Evolutionary conservation across 352 stramenopile genomes (phyloP), one percentile per base, ranked within the genome.

Genomic region (Thalassiosira mediterranea): DNA sequence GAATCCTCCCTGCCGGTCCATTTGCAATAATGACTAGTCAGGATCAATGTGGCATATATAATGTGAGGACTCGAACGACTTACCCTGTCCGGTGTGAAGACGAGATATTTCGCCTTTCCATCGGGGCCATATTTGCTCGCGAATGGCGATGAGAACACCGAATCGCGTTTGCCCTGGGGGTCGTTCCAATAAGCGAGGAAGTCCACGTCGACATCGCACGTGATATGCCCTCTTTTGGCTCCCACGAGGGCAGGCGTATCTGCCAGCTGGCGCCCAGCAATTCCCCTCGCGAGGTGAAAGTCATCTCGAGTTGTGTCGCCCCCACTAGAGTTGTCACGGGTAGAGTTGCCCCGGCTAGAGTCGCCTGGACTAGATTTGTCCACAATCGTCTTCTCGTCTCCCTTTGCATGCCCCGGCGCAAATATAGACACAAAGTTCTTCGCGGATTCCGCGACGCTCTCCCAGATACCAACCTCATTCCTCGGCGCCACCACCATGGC

Each of bases 31-130:
- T n/a, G n/a, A n/a, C n/a, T n/a, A n/a, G n/a, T n/a, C n/a, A n/a
- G n/a, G n/a, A n/a, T n/a, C n/a, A n/a, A n/a, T n/a, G n/a, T n/a
- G n/a, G n/a, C n/a, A n/a, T n/a, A n/a, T n/a, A n/a, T n/a, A n/a
- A n/a, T n/a, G n/a, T n/a, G n/a, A n/a, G n/a, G n/a, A n/a, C n/a
- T n/a, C n/a, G n/a, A n/a, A n/a, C n/a, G n/a, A n/a, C 69, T 32
- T 38, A 91, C 93, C 28, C 54, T 53, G 76, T 97, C 93, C 26
- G 86, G 64, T 60, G 90, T 83, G 54, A 96, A 97, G 11, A 90
- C 95, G 7, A 96, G 76, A 72, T 95, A 96, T 34, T 90, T 84
- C 11, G 56, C 68, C 40, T 84, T 63, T 47, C 19, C 68, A n/a
- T n/a, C n/a, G n/a, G n/a, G n/a, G n/a, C n/a, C n/a, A n/a, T n/a